Evolutionary conservation across 2,329 filamentous ascomycete genomes (phyloP).

Genomic region (Talaromyces sp.): DNA sequence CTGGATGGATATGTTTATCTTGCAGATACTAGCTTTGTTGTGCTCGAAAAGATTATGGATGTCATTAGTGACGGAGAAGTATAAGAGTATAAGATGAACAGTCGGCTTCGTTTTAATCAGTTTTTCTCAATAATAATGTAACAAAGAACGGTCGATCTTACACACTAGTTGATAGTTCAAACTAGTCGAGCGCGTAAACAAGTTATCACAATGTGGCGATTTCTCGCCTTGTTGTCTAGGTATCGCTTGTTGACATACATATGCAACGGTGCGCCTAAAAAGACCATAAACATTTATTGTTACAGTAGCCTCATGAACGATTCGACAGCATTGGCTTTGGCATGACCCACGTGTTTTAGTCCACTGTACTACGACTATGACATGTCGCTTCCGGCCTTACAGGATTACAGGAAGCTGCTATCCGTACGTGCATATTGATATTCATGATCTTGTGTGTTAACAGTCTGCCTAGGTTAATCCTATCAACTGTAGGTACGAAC

Average conservation of each 20-base stretch:
- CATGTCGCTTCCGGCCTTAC: not conserved
- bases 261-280: not conserved
- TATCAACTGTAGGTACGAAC: not conserved
- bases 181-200: not conserved
- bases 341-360: not conserved
- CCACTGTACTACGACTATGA: no score
- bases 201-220: not conserved
- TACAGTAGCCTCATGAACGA: not conserved
- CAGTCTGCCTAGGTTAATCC: no score
- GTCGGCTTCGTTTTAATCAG: no score
- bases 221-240: not conserved
- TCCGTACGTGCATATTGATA: not conserved
- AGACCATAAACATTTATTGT: not conserved
- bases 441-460: not conserved
- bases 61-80: no score
- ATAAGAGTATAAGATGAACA: no score
- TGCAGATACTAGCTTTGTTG: no score
- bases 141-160: not conserved
- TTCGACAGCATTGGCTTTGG: not conserved
- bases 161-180: not conserved
- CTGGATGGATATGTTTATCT: no score
- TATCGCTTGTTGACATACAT: not conserved
- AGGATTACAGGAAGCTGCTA: not conserved
- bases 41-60: no score
- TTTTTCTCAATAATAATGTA: not conserved